Percentiles rank a stretch among this genome's conserved stretches.
These are phyloP conservation scores for Jacaranda copaia DNA, from an alignment of 257 asterid genomes.

Conservation along the genomic window DNA sequence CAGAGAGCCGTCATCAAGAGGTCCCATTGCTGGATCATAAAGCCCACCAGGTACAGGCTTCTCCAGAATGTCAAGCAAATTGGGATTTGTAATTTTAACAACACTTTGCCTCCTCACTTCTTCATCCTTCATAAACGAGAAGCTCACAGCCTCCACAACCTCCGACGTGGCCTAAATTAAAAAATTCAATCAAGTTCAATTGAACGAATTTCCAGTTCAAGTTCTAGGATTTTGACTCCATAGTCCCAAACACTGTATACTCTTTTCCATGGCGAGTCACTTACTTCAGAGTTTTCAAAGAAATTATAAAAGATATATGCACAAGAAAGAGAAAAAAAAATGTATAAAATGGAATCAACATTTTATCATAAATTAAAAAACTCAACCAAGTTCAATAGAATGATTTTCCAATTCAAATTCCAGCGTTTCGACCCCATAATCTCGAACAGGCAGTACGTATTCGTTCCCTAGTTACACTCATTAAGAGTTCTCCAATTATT, in stretches of 20 bases:
- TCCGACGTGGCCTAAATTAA: constrained; percentile 39
- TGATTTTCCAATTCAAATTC: no score
- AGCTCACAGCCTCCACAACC: constrained; percentile 66
- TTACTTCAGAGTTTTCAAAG: no score
- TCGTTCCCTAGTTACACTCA: no score
- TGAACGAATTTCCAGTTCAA: not conserved
- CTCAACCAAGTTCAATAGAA: no score
- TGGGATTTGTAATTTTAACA: constrained; percentile 63
- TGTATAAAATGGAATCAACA: no score
- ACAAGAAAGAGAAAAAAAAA: no score
- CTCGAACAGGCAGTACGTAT: no score
- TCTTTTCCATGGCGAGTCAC: not conserved
- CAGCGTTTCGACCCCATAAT: no score
- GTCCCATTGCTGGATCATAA: constrained; percentile 86
- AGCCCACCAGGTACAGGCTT: constrained; percentile 73
- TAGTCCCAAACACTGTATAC: not conserved
- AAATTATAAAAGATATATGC: no score
- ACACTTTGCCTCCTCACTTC: constrained; percentile 76
- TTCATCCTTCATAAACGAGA: constrained; percentile 73
- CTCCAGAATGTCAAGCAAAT: constrained; percentile 58
- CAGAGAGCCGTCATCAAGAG: constrained; percentile 55
- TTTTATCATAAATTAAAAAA: no score
- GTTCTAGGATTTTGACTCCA: not conserved
- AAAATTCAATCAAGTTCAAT: not conserved
- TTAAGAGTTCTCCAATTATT: no score